Base-by-base conservation (phyloP, 306 rosid genomes). In the Sesbania bispinosa region DNA sequence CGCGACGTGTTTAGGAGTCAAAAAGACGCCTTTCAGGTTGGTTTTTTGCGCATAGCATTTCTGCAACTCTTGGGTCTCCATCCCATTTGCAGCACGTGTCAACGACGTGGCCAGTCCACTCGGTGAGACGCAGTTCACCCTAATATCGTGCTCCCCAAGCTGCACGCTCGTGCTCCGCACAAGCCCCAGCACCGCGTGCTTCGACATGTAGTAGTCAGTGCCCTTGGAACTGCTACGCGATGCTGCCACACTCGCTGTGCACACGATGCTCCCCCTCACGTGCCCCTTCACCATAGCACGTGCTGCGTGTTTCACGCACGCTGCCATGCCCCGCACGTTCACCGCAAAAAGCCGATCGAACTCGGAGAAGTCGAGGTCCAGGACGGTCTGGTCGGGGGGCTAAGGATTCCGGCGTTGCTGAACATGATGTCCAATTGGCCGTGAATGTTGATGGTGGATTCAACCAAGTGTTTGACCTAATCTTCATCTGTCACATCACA, bases 91-190 rank as follows among this genome's bases (percentile, higher is more conserved):
- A 0, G 7, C 10, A 3, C 65, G n/a, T 9, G 79, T 46, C 48
- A 84, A 1, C 7, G 86, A 81, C 20, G 87, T 80, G 26, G 39
- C 79, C 0, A 80, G 0, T 1, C 29, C 77, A 29, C 33, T 69
- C 2, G 92, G 87, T 1, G 92, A 87, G 13, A 87, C 84, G 57
- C 84, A 67, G 61, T 87, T 87, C 67, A 87, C 92, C 62, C 87
- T 80, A 0, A 87, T 77, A 2, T 85, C 87, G 32, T 62, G 69
- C 38, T 5, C 38, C n/a, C 52, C 69, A 14, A 62, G 53, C n/a
- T n/a, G n/a, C n/a, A n/a, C n/a, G n/a, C n/a, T n/a, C n/a, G n/a
- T n/a, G n/a, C n/a, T n/a, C n/a, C 36, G 21, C 29, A 84, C 68
- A 36, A 87, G 42, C 7, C 92, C 89, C 11, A 80, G 18, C 57